A percentile compares a stretch with the other conserved stretches of the same genome.
phyloP scores from a whole-genome alignment of 108 stramenopile genomes.

The Cyclotella atomus region DNA sequence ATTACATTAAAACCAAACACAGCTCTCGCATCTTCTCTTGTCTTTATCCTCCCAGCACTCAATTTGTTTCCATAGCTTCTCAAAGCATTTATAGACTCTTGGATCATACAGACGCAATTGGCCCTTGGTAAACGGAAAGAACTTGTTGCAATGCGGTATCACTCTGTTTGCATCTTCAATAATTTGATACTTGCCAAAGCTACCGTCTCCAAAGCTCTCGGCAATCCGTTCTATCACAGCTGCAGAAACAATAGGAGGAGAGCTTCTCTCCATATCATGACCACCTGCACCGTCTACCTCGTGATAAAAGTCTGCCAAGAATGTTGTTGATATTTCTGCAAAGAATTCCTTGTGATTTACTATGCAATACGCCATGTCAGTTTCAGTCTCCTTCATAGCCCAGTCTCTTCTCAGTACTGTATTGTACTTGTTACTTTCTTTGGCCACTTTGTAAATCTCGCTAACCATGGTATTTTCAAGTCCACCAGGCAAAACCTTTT shows the following conservation, averaged over 20 bases:
- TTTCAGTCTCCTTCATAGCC: conserved; percentile 64
- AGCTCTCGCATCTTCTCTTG: conserved; percentile 20
- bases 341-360: conserved; percentile 87
- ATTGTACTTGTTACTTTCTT: conserved; percentile 60
- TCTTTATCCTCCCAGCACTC: conserved; percentile 65
- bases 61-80: conserved; percentile 67
- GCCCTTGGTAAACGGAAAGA: conserved; percentile 85
- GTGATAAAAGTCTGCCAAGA: conserved; percentile 63
- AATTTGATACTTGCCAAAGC: conserved; percentile 18
- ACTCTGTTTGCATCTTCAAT: conserved; percentile 4
- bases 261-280: conserved; percentile 50
- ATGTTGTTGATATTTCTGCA: conserved; percentile 85
- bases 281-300: conserved; percentile 54
- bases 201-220: not conserved
- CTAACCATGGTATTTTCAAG: conserved; percentile 59
- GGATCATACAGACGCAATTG: conserved; percentile 76
- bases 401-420: conserved; percentile 75
- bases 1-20: conserved; percentile 41
- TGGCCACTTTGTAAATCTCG: conserved; percentile 47
- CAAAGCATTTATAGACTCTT: conserved; percentile 52
- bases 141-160: conserved; percentile 82
- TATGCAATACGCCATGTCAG: conserved; percentile 78
- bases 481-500: conserved; percentile 65
- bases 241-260: conserved; percentile 75
- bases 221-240: conserved; percentile 55